Evolutionary conservation across 768 basidiomycete genomes (phyloP), one percentile per base, ranked within the genome.

Genomic region (Hypholoma sublateritium): DNA sequence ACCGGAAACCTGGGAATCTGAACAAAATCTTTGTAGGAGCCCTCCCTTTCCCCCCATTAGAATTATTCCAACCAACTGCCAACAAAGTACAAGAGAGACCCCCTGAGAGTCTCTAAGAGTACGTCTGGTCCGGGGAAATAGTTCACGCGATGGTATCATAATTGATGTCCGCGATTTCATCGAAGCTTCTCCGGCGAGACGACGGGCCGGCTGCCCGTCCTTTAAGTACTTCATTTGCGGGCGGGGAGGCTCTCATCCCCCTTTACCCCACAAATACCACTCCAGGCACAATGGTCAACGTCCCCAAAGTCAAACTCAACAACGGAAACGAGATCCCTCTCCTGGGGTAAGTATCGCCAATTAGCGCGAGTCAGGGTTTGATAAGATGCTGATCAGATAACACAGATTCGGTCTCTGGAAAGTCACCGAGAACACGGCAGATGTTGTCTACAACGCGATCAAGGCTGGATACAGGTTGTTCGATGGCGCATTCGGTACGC

Each of bases 391-490:
- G 44, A 59, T 62, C 53, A 48, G 52, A 57, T 61, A 61, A 59
- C 57, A 16, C 21, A 72, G 71, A 17, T 70, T 70, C 55, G 71
- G 71, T 51, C 62, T 72, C 42, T 74, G 72, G 72, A 72, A 74
- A 57, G 70, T 74, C 61, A 81, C 80, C 53, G 86, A 80, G 59
- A 68, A 78, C 49, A 72, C 72, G 47, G 85, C 87, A 47, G 80
- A 86, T 44, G 85, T 87, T 52, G 92, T 95, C 50, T 93, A 93
- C 77, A 74, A 87, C 56, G 91, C 93, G 16, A 88, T 95, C 74
- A 92, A 92, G 70, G 77, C 80, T 22, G 93, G 94, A 0, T 94
- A 93, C 69, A 85, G 93, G 59, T 87, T 96, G 53, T 78, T 96
- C 54, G 93, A 94, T 55, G 88, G 90, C 58, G 92, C 92, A 9